Conservation (phyloP, 2,329 filamentous ascomycete species). For the Colletotrichum agaves region DNA sequence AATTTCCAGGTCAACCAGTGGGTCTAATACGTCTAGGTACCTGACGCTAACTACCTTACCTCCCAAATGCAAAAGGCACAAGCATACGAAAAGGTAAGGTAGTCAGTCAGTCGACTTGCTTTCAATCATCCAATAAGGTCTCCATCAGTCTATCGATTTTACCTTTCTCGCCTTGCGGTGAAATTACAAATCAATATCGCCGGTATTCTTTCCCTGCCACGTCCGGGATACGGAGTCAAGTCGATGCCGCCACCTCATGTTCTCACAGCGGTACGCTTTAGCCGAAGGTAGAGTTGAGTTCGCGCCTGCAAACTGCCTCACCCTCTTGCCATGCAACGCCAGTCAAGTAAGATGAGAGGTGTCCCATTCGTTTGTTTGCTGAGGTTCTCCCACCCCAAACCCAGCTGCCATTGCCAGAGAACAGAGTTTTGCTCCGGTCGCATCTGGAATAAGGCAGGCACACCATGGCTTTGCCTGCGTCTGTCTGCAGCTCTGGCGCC, state of each 20-base stretch:
- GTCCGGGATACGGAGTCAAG: neutral
- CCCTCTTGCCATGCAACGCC: constrained; percentile 12
- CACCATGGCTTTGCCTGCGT: no score
- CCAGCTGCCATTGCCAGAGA: neutral
- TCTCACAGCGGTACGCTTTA: neutral
- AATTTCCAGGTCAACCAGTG: constrained; percentile 4
- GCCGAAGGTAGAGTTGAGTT: constrained; percentile 17
- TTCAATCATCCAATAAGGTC: no score
- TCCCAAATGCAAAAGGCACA: no score
- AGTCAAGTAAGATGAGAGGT: constrained; percentile 3
- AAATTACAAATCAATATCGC: no score
- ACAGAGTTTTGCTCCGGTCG: neutral
- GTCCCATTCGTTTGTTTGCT: neutral
- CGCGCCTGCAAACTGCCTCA: constrained; percentile 12
- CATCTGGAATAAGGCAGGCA: no score
- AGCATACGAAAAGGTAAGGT: neutral
- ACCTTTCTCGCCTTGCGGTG: no score
- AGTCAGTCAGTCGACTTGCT: neutral
- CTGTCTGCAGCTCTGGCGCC: no score
- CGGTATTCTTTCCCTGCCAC: no score
- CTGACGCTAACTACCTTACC: no score
- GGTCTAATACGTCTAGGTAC: neutral
- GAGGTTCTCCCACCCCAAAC: neutral
- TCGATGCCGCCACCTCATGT: neutral
- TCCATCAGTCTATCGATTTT: no score